These are phyloP conservation scores for Aureobasidium subglaciale DNA, from an alignment of 2,329 filamentous ascomycete genomes.

Conservation along the genomic window DNA sequence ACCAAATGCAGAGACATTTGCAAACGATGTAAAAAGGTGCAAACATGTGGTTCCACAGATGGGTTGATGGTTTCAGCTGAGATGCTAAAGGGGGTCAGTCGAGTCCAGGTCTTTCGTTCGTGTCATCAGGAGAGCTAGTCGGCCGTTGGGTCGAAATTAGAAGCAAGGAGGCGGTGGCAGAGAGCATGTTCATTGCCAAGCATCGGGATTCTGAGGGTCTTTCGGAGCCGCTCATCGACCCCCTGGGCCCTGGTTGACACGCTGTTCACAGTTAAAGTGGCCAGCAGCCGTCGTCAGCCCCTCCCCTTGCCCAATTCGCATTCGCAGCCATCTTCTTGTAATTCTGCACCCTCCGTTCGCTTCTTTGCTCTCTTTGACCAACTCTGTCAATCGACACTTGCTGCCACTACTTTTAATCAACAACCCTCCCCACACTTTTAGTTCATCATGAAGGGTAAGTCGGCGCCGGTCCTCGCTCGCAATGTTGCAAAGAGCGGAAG, in stretches of 20 bases:
- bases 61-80: not conserved
- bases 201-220: not conserved
- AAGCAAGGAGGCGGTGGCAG: constrained; percentile 1
- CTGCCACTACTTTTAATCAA: constrained; percentile 4
- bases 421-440: not conserved
- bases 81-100: not conserved
- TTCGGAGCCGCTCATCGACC: not conserved
- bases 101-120: constrained; percentile 1
- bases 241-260: not conserved
- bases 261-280: constrained; percentile 4
- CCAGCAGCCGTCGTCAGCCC: constrained; percentile 9
- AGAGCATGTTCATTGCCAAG: not conserved
- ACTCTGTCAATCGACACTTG: not conserved
- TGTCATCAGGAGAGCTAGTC: constrained; percentile 5
- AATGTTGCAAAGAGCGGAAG: not conserved
- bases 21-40: too few species aligned
- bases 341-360: not conserved
- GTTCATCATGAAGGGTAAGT: constrained; percentile 15
- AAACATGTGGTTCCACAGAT: not conserved
- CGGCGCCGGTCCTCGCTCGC: not conserved
- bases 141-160: constrained; percentile 9
- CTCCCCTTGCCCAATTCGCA: too few species aligned
- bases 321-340: too few species aligned
- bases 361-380: not conserved
- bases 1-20: not conserved